phyloP scores from a whole-genome alignment of 176 grass and related monocot species.

The Oryza australiensis region DNA sequence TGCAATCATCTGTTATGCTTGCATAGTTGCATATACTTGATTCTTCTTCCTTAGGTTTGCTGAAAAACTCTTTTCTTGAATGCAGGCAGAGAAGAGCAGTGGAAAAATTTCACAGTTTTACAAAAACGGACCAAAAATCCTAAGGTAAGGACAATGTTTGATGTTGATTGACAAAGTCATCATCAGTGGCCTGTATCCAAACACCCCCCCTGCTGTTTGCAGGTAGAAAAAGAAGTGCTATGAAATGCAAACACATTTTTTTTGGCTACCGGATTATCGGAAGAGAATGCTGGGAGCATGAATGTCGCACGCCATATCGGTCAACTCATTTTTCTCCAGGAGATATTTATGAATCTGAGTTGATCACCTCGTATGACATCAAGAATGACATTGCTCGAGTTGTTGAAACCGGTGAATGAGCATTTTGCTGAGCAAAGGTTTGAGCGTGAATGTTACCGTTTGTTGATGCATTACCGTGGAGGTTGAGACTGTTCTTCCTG shows the following conservation, averaged over 20 bases:
- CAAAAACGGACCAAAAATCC: conserved; percentile 45
- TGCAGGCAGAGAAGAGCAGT: conserved; percentile 56
- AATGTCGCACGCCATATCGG: not conserved
- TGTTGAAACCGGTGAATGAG: not conserved
- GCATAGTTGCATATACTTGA: not conserved
- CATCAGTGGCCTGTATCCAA: not conserved
- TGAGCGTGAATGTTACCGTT: not conserved
- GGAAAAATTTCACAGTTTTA: conserved; percentile 60
- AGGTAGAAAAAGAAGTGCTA: conserved; percentile 19
- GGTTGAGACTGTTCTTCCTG: not conserved
- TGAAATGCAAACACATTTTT: not conserved
- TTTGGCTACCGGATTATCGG: not conserved
- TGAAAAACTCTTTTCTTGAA: conserved; percentile 30
- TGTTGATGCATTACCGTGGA: not conserved
- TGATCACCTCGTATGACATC: not conserved
- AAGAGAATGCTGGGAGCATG: not conserved
- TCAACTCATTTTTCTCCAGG: not conserved
- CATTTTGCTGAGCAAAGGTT: not conserved
- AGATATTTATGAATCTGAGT: not conserved
- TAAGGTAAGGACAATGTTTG: conserved; percentile 29
- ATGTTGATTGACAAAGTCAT: not conserved
- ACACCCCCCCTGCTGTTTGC: not conserved
- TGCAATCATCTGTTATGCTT: not conserved
- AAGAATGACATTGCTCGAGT: not conserved
- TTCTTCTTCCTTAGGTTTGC: not conserved